Evolutionary conservation across 148 eudicot genomes (phyloP), one percentile per base, ranked within the genome.

Genomic region (Gaultheria prostrata): DNA sequence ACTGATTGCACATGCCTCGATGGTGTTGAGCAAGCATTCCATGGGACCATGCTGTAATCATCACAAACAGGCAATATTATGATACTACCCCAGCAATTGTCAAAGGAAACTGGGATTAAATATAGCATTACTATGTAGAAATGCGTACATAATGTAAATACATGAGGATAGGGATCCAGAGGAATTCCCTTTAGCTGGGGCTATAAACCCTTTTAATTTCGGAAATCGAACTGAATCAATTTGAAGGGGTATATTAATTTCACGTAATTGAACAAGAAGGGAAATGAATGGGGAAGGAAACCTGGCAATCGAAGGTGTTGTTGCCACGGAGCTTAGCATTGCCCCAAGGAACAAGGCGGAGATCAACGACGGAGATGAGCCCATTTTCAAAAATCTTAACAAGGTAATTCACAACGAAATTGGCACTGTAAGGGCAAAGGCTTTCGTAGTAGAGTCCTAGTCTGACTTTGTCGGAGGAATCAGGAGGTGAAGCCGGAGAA

Each of bases 1-100:
- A 86, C 89, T 78, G 81, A 97, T 93, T 21, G 97, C 95, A 87
- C 99, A 97, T 46, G 97, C 94, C 89, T 94, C 97, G n/a, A 92
- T 77, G 50, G 97, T 93, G 86, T 97, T 92, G 82, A 94, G 86
- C 57, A 91, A 81, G 89, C 99, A 97, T 87, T 97, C 99, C 39
- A 35, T 20, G 79, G 85, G 81, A 26, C 99, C 98, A 85, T 96
- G 99, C 99, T 96, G 94, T 86, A 92, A 87, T 65, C 76, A 87
- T 30, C 32, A 82, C 78, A 69, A 59, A 73, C 63, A 80, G 83
- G 39, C 48, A 74, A 28, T 50, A 5, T 4, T 28, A 67, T 67
- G 28, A 67, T 5, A 65, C 53, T 39, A 84, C 63, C 26, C 33
- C 39, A 21, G 18, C 56, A 77, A 50, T 74, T 53, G 28, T 77